These are phyloP conservation scores for Tricholoma matsutake DNA, from an alignment of 768 basidiomycete genomes.

Conservation along the genomic window DNA sequence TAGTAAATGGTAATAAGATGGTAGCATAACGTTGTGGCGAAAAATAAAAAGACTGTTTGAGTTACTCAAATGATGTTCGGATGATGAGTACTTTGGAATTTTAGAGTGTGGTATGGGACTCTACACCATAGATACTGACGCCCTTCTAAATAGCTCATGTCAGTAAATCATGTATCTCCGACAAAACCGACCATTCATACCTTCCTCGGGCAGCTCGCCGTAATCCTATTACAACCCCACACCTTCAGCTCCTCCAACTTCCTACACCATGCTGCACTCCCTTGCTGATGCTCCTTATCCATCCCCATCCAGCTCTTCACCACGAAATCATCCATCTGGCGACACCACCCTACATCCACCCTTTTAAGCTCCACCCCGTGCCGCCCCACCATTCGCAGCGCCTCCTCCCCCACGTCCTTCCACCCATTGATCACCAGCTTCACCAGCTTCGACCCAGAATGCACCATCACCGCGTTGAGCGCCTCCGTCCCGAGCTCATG, in stretches of 20 bases:
- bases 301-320: constrained; percentile 64
- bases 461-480: constrained; percentile 59
- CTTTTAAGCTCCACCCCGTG: constrained; percentile 40
- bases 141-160: constrained; percentile 21
- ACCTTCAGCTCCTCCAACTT: constrained; percentile 45
- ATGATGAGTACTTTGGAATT: neutral
- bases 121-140: constrained; percentile 30
- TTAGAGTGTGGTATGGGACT: constrained; percentile 21
- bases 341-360: constrained; percentile 84
- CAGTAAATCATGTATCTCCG: neutral
- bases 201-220: constrained; percentile 37
- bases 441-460: constrained; percentile 59
- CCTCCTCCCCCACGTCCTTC: constrained; percentile 55
- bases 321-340: constrained; percentile 78
- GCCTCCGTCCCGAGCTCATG: constrained; percentile 48
- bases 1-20: too few species aligned
- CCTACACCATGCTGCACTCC: constrained; percentile 28
- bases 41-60: neutral
- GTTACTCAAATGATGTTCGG: too few species aligned
- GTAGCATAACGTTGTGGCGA: neutral
- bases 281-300: constrained; percentile 9
- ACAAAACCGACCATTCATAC: constrained; percentile 22
- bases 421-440: constrained; percentile 75
- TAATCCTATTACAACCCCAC: constrained; percentile 54
- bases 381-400: constrained; percentile 33